Evolutionary conservation across 352 stramenopile genomes (phyloP), one percentile per base, ranked within the genome.

Genomic region (Pythium apleroticum): DNA sequence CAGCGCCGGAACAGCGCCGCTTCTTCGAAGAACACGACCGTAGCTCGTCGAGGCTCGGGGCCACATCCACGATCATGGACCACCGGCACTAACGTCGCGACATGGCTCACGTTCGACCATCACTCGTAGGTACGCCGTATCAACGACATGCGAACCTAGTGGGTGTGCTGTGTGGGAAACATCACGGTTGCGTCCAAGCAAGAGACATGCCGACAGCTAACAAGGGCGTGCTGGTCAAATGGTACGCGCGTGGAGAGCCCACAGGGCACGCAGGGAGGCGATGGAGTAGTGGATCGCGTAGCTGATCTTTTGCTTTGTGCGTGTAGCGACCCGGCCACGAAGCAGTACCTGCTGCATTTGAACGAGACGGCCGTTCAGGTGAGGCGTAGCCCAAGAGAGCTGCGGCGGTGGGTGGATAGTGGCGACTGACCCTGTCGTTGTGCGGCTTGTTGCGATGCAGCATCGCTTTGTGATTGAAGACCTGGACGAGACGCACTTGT

Each of bases 401-500:
- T n/a, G 0, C 9, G n/a, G 25, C n/a, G 14, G 24, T 53, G 4
- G 27, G 19, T 24, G 19, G 17, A 37, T 35, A 5, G 12, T 55
- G 5, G 5, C 50, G 17, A 41, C 50, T 39, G 25, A 41, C 20
- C 31, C 12, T 58, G 20, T 22, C 10, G 43, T 19, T 63, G 39
- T 31, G n/a, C 3, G 35, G 31, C 24, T 35, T 46, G 9, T 60
- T 39, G 43, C 15, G 22, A 22, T 24, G 22, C 64, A 91, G 81
- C 80, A 91, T 63, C 80, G 86, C 56, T 95, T 95, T 74, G 85
- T 95, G 65, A 95, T 95, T 61, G 84, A 93, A 75, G 86, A 95
- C 69, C 69, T 95, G 50, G 86, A 95, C 66, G 86, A 95, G 57
- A 86, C 63, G 31, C 86, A 95, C 53, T 63, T 95, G 74, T 95